A percentile compares a stretch with the other conserved stretches of the same genome.
Conservation (phyloP, 306 rosid genomes). For the Prunus armeniaca region DNA sequence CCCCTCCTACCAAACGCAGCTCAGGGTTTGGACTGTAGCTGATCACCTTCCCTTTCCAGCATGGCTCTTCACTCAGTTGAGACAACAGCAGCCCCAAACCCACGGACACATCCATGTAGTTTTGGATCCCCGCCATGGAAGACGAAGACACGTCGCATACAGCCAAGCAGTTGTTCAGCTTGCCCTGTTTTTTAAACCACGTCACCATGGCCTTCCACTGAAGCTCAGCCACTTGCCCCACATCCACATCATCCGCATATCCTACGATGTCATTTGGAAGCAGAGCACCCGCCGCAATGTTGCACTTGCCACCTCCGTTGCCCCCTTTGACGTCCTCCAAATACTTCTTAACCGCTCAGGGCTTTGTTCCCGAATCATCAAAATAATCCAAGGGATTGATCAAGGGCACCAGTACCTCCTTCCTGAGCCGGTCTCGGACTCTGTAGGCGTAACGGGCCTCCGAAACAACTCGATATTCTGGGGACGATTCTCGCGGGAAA, state of each 20-base stretch:
- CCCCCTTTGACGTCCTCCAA: constrained; percentile 38
- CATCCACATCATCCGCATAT: constrained; percentile 20
- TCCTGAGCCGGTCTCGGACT: background rate
- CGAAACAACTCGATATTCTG: too few relatives aligned
- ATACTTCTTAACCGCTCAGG: constrained; percentile 21
- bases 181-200: constrained; percentile 38
- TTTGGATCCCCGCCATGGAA: constrained; percentile 30
- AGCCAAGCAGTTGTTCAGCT: constrained; percentile 42
- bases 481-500: background rate
- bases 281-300: constrained; percentile 55
- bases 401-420: background rate
- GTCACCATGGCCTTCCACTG: constrained; percentile 62
- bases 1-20: too few relatives aligned
- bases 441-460: background rate
- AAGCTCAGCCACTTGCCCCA: constrained; percentile 45
- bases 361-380: background rate
- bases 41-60: too few relatives aligned
- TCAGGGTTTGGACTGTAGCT: too few relatives aligned
- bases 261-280: constrained; percentile 47
- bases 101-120: background rate
- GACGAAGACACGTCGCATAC: constrained; percentile 29
- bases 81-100: background rate
- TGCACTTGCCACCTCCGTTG: constrained; percentile 3
- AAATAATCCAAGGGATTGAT: background rate
- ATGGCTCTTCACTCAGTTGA: too few relatives aligned